Conservation (phyloP, 1,139 yeast genomes). For the Suhomyces terraborum region DNA sequence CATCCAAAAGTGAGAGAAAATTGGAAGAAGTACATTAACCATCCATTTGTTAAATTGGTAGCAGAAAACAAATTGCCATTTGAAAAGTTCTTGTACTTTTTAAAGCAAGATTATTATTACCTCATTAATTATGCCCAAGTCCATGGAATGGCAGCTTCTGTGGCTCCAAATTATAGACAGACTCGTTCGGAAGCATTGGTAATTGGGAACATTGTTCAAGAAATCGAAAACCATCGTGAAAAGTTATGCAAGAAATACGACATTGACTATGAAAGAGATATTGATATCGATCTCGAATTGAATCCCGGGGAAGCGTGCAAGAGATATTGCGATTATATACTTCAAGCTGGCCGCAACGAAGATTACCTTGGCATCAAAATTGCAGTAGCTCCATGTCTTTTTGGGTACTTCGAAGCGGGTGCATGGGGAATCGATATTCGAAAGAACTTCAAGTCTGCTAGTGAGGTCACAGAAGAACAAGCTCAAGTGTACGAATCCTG, state of each 20-base stretch:
- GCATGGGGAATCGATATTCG: constrained; percentile 23
- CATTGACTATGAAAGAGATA: constrained; percentile 46
- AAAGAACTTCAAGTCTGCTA: constrained; percentile 5
- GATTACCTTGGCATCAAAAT: constrained; percentile 68
- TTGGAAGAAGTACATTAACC: constrained; percentile 64
- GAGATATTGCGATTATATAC: constrained; percentile 61
- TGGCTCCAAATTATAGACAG: constrained; percentile 57
- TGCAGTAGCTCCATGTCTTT: constrained; percentile 75
- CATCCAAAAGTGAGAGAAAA: constrained; percentile 57
- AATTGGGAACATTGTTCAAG: constrained; percentile 54
- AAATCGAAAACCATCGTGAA: constrained; percentile 56
- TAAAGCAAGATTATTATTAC: constrained; percentile 74
- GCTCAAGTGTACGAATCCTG: constrained; percentile 52
- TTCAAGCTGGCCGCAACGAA: constrained; percentile 50
- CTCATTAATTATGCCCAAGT: constrained; percentile 68
- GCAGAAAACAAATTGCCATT: constrained; percentile 55
- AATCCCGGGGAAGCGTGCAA: constrained; percentile 57
- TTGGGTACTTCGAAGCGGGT: constrained; percentile 68
- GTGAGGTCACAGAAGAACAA: constrained; percentile 16
- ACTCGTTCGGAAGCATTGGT: constrained; percentile 55
- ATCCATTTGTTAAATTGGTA: constrained; percentile 58
- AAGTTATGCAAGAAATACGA: constrained; percentile 51
- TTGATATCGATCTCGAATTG: constrained; percentile 41
- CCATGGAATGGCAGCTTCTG: constrained; percentile 65
- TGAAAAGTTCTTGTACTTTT: constrained; percentile 55